A percentile compares a stretch with the other conserved stretches of the same genome.
phyloP scores from a whole-genome alignment of 257 asterid genomes.

The Solanum paucissectum region DNA sequence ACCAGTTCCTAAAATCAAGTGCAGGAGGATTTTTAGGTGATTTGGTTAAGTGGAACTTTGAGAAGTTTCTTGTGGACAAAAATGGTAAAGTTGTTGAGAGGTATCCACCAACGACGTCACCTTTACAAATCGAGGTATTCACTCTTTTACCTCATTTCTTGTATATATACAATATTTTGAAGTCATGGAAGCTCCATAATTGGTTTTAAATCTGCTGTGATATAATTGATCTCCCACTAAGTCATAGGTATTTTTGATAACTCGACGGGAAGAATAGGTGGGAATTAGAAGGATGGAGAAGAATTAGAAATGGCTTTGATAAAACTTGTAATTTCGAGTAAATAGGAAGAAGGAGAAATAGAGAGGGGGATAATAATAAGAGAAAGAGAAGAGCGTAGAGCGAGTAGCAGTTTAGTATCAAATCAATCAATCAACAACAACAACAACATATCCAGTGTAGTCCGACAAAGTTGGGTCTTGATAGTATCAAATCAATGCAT shows the following conservation, averaged over 20 bases:
- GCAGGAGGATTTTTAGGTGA: conserved; percentile 85
- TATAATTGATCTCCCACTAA: neutral
- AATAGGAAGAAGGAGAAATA: neutral
- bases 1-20: conserved; percentile 68
- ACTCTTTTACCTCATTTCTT: neutral
- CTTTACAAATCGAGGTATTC: conserved; percentile 81
- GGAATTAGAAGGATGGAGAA: neutral
- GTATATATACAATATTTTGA: neutral
- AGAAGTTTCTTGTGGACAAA: conserved; percentile 89
- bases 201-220: neutral
- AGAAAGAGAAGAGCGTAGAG: neutral
- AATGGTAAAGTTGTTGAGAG: conserved; percentile 82
- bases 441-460: neutral
- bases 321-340: neutral
- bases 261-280: neutral
- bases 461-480: neutral
- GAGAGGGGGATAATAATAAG: neutral
- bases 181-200: neutral
- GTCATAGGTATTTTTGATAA: neutral
- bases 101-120: conserved; percentile 86
- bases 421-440: neutral
- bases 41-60: conserved; percentile 90
- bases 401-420: neutral
- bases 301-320: neutral
- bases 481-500: neutral